These are phyloP conservation scores for Vanrija sp. DNA, from an alignment of 1,284 basidiomycete species.

Conservation along the genomic window DNA sequence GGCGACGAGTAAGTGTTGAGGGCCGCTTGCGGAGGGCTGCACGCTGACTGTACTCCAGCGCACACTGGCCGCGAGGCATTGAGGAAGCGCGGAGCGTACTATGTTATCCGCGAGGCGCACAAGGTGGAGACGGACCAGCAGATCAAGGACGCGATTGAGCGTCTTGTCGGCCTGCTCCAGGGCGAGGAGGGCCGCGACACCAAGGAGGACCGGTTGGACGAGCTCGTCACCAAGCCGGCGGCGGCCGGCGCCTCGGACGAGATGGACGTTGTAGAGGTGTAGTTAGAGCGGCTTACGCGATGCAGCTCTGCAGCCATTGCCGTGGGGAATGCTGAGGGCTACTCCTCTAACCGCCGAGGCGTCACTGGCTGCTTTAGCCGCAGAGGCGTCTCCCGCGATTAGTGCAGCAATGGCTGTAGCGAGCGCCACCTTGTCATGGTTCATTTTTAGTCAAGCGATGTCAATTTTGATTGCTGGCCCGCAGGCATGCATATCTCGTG, in stretches of 20 bases:
- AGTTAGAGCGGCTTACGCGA: neutral
- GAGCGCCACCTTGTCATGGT: neutral
- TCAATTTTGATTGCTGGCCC: too few relatives aligned
- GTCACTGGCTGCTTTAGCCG: too few relatives aligned
- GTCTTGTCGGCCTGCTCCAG: conserved; percentile 70
- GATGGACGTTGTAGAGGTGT: conserved; percentile 33
- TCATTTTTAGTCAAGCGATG: neutral
- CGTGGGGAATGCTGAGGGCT: too few relatives aligned
- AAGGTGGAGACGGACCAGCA: conserved; percentile 71
- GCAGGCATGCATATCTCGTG: too few relatives aligned
- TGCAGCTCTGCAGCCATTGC: too few relatives aligned
- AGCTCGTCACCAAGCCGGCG: conserved; percentile 49
- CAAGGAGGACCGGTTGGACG: conserved; percentile 53
- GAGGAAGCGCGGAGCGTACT: conserved; percentile 78
- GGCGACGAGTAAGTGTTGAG: conserved; percentile 60
- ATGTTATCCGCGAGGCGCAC: conserved; percentile 77
- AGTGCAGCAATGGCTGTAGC: too few relatives aligned
- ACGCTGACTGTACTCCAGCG: conserved; percentile 38
- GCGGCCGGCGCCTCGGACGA: conserved; percentile 25
- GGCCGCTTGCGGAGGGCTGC: neutral
- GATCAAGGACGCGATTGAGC: conserved; percentile 65
- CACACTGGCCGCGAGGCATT: conserved; percentile 80
- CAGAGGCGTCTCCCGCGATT: too few relatives aligned
- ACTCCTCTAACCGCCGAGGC: too few relatives aligned
- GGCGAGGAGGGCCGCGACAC: conserved; percentile 62